phyloP scores from a whole-genome alignment of 768 basidiomycete genomes.

The Cyathus striatus region DNA sequence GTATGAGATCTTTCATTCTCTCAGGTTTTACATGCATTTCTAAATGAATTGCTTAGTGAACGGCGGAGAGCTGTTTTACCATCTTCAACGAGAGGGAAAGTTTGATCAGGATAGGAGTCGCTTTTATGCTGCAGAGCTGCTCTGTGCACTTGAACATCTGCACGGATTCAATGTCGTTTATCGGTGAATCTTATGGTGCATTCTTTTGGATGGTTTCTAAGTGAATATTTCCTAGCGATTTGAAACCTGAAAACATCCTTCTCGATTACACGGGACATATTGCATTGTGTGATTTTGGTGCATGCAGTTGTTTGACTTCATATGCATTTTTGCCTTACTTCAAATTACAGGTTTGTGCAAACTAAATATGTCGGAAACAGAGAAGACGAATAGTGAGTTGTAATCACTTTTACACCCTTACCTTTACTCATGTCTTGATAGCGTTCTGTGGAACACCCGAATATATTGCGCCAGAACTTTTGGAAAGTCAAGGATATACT shows the following conservation, averaged over 20 bases:
- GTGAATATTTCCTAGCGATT: conserved; percentile 48
- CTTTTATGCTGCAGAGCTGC: conserved; percentile 96
- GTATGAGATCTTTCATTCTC: conserved; percentile 31
- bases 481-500: conserved; percentile 95
- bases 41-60: conserved; percentile 54
- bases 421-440: conserved; percentile 19
- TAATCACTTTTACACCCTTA: conserved; percentile 1
- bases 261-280: conserved; percentile 98
- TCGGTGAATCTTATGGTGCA: conserved; percentile 46
- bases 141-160: conserved; percentile 92
- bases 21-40: conserved; percentile 1
- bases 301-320: conserved; percentile 6
- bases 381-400: conserved; percentile 89
- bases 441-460: conserved; percentile 99
- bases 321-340: conserved; percentile 5
- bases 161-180: conserved; percentile 99
- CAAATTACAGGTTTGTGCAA: conserved; percentile 76
- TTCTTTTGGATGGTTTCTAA: background rate
- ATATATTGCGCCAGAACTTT: conserved; percentile 95
- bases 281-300: conserved; percentile 94
- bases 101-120: conserved; percentile 92
- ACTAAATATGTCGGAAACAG: conserved; percentile 94
- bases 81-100: conserved; percentile 92
- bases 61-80: conserved; percentile 97
- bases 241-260: conserved; percentile 98